Evolutionary conservation across 2,329 filamentous ascomycete species (phyloP).

Genomic region (Acephala macrosclerotiorum): DNA sequence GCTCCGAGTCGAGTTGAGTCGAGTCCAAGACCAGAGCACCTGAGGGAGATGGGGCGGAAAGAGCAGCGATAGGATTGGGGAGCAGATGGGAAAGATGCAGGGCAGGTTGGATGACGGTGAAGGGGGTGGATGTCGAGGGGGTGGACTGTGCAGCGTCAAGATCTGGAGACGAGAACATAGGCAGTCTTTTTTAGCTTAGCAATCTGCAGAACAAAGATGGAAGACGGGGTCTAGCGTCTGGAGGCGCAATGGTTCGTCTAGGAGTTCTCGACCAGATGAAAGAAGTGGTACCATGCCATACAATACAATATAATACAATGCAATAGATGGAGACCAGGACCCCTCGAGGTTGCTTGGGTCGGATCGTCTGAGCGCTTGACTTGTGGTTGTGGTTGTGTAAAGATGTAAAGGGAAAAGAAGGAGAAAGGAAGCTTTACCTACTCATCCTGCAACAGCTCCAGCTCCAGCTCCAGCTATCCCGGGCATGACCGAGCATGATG

Average conservation of each 20-base stretch:
- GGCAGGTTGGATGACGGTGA: constrained; percentile 7
- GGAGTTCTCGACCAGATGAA: background rate
- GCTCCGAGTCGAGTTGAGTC: background rate
- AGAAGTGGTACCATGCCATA: too few relatives aligned
- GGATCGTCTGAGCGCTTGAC: constrained; percentile 19
- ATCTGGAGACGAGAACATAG: constrained; percentile 32
- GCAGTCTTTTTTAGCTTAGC: background rate
- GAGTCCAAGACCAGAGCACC: background rate
- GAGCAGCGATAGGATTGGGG: background rate
- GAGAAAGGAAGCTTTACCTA: constrained; percentile 1
- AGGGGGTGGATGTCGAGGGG: constrained; percentile 11
- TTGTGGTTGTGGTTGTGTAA: background rate
- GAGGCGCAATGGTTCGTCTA: background rate
- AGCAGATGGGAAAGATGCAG: constrained; percentile 6
- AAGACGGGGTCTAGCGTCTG: background rate
- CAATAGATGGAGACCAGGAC: background rate
- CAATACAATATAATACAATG: too few relatives aligned
- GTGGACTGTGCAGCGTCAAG: constrained; percentile 22
- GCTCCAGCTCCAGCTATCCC: background rate
- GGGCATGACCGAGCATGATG: constrained; percentile 23
- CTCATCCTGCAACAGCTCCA: background rate
- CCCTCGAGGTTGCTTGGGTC: constrained; percentile 17
- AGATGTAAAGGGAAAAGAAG: constrained; percentile 9
- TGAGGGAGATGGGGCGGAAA: background rate
- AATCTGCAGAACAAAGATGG: background rate